Percentiles rank a stretch among this genome's conserved stretches.
phyloP scores from a whole-genome alignment of 148 eudicot genomes.

The Dianthus caryophyllus region DNA sequence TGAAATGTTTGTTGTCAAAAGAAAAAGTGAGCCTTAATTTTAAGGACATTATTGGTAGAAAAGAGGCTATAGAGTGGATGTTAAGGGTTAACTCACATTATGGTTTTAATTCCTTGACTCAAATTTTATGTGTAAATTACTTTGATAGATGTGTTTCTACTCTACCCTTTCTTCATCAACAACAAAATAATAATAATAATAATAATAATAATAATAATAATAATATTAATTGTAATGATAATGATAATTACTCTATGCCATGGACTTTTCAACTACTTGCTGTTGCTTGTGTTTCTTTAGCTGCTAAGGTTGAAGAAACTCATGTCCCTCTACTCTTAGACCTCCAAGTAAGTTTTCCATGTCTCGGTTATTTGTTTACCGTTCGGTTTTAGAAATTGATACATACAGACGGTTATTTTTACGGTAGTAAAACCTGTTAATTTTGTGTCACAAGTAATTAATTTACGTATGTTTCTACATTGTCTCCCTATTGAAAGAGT shows the following conservation, averaged over 20 bases:
- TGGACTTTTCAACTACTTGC: constrained; percentile 82
- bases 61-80: constrained; percentile 65
- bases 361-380: too few relatives aligned
- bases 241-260: too few relatives aligned
- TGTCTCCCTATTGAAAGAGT: too few relatives aligned
- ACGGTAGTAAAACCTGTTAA: too few relatives aligned
- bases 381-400: too few relatives aligned
- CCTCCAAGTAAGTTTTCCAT: constrained; percentile 55
- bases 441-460: too few relatives aligned
- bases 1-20: constrained; percentile 45
- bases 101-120: constrained; percentile 60
- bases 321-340: constrained; percentile 72
- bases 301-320: constrained; percentile 89
- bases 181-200: too few relatives aligned
- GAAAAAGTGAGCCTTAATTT: constrained; percentile 23
- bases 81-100: constrained; percentile 49
- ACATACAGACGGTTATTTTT: too few relatives aligned
- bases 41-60: constrained; percentile 28
- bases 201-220: constrained; percentile 22
- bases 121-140: constrained; percentile 60
- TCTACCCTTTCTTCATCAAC: constrained; percentile 32
- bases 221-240: not conserved
- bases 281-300: constrained; percentile 79
- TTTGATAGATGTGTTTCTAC: constrained; percentile 51
- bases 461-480: too few relatives aligned